Evolutionary conservation across 257 asterid genomes (phyloP).

Genomic region (Pogostemon cablin): DNA sequence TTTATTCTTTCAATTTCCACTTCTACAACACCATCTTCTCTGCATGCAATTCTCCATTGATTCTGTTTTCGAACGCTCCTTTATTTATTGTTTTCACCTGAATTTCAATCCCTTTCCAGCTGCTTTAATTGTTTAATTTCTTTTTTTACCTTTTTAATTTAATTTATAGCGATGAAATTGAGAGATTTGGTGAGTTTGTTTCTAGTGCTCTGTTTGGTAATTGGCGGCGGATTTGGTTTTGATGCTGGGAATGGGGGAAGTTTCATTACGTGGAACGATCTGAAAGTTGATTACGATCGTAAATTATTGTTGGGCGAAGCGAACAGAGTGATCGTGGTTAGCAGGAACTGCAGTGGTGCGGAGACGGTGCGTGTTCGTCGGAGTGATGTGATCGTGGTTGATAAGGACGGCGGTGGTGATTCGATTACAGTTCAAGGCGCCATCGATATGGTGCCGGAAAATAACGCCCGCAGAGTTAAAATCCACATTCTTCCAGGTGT

Average conservation of each 20-base stretch:
- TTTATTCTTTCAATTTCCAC: background rate
- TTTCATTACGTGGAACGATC: conserved; percentile 68
- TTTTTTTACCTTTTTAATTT: background rate
- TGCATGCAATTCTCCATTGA: background rate
- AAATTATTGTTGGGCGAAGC: conserved; percentile 25
- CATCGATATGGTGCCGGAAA: conserved; percentile 64
- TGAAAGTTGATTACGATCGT: conserved; percentile 38
- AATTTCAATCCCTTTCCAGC: conserved; percentile 23
- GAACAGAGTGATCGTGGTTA: conserved; percentile 54
- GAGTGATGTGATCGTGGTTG: conserved; percentile 53
- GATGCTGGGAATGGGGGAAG: conserved; percentile 8
- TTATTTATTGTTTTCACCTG: conserved; percentile 44
- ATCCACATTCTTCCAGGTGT: conserved; percentile 68
- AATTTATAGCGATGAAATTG: conserved; percentile 29
- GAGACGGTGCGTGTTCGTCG: background rate
- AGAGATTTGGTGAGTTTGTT: conserved; percentile 11
- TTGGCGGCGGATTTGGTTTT: conserved; percentile 1
- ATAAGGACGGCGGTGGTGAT: conserved; percentile 59
- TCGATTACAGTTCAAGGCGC: conserved; percentile 82
- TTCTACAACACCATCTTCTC: conserved; percentile 27
- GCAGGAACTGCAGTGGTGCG: conserved; percentile 57
- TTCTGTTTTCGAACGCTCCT: conserved; percentile 36
- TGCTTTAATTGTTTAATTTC: conserved; percentile 11
- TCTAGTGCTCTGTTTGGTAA: conserved; percentile 26
- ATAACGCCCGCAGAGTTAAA: conserved; percentile 51